phyloP scores from a whole-genome alignment of 1,284 basidiomycete species.

The Ceratobasidium sp. region DNA sequence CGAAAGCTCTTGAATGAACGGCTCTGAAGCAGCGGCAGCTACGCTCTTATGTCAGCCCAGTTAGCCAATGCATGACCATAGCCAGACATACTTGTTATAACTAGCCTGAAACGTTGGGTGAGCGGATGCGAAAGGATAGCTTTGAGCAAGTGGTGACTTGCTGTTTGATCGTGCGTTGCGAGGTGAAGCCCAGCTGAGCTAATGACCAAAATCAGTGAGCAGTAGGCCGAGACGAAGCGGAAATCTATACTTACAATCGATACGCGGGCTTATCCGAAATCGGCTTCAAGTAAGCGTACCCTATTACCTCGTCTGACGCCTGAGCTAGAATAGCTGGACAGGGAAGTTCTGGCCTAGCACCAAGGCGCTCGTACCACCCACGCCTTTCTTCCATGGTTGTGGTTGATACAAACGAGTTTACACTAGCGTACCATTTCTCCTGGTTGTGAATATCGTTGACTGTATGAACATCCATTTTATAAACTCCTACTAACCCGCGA shows the following conservation, averaged over 20 bases:
- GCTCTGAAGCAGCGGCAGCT: not conserved
- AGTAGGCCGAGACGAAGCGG: not conserved
- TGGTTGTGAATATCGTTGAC: not conserved
- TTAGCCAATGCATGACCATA: too few relatives aligned
- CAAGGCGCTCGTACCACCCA: not conserved
- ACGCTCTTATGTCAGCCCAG: not conserved
- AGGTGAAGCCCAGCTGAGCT: conserved; percentile 2
- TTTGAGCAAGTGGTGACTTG: not conserved
- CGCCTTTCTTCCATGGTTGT: not conserved
- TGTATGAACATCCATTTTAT: not conserved
- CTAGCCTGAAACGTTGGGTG: not conserved
- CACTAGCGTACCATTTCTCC: not conserved
- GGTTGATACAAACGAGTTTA: not conserved
- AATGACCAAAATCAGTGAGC: not conserved
- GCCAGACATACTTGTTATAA: not conserved
- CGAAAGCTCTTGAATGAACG: not conserved
- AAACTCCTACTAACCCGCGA: too few relatives aligned
- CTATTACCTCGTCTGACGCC: not conserved
- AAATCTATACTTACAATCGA: not conserved
- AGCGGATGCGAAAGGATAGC: not conserved
- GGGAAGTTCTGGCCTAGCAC: not conserved
- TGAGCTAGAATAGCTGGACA: not conserved
- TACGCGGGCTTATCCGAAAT: conserved; percentile 3
- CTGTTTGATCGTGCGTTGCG: not conserved
- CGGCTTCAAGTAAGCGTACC: not conserved